Base-by-base conservation (phyloP, 2,329 filamentous ascomycete species). In the Chrysoporthe puriensis region DNA sequence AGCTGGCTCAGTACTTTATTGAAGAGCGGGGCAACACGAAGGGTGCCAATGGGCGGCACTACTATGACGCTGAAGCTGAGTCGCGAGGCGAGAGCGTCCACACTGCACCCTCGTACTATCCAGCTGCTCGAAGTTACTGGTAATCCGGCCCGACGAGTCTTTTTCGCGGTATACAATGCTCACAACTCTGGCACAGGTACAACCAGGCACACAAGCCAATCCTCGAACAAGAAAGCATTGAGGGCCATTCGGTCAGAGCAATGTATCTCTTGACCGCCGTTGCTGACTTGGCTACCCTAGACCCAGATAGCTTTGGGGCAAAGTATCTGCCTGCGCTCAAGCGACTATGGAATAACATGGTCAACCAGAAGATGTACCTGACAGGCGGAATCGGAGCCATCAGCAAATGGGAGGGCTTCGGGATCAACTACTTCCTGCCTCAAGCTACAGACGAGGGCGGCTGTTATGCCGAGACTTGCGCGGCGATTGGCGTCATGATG, bases 401-500 rank as follows among this genome's bases (percentile, higher is more conserved):
- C 59, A 80, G 83, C 72, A 83, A 88, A 72, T 87, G 83, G 83
- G 83, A 89, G 74, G 85, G 87, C 2, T 88, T 90, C 73, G 86
- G 86, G 0, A 79, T 82, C 43, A 82, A 87, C 67, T 87, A 88
- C 72, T 86, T 86, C 73, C 77, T 89, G 8, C 86, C 86, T 1
- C 85, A 87, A 44, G 79, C 83, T 1, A 84, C 84, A 0, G 86
- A 88, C 66, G 86, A 88, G 69, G 86, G 87, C 3, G 87, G 86
- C 0, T 88, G 86, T 71, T 89, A 88, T 73, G 81, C 85, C 1
- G 87, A 89, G 74, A 89, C 87, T 0, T 89, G 85, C 72, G 87
- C 86, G 0, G 81, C 82, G 0, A 88, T 88, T 68, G 86, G 84
- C 9, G 81, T 87, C 1, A 86, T 88, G 79, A 86, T 89, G 84